These are phyloP conservation scores for Crithidia fasciculata DNA, from an alignment of 208 protist species.

Conservation along the genomic window DNA sequence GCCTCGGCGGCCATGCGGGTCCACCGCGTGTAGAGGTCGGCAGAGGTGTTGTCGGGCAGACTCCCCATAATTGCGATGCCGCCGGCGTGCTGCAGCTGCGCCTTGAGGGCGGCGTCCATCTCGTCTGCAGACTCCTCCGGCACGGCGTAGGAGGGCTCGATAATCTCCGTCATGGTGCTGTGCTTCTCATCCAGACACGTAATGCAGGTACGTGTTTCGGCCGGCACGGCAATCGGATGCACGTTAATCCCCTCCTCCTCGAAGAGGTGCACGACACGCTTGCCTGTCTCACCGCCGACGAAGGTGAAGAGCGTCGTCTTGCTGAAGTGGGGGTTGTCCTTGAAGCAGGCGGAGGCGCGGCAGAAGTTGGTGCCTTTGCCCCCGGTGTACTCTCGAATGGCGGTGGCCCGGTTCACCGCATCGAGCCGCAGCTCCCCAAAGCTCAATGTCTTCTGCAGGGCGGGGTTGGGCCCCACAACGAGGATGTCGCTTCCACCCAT, in stretches of 20 bases:
- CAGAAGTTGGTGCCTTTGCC: slow-evolving; percentile 56
- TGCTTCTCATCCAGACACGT: slow-evolving; percentile 34
- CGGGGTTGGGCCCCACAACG: slow-evolving; percentile 42
- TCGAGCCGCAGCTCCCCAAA: slow-evolving; percentile 33
- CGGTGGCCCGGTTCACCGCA: slow-evolving; percentile 38
- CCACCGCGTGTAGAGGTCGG: slow-evolving; percentile 41
- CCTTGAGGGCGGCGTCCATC: slow-evolving; percentile 21
- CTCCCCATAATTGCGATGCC: slow-evolving; percentile 48
- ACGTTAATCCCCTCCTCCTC: slow-evolving; percentile 30
- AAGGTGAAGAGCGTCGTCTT: slow-evolving; percentile 33
- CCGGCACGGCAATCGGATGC: slow-evolving; percentile 18
- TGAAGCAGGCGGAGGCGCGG: slow-evolving; percentile 33
- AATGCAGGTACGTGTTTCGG: slow-evolving; percentile 42
- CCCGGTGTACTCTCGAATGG: slow-evolving; percentile 32
- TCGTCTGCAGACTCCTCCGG: slow-evolving; percentile 27
- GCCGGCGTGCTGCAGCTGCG: slow-evolving; percentile 16
- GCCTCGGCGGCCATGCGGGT: slow-evolving; percentile 27
- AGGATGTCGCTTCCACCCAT: slow-evolving; percentile 20
- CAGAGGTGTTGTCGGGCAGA: slow-evolving; percentile 32
- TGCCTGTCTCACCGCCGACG: slow-evolving; percentile 35
- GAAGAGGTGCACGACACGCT: slow-evolving; percentile 23
- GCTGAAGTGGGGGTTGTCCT: slow-evolving; percentile 12
- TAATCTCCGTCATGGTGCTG: slow-evolving; percentile 49
- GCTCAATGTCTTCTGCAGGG: slow-evolving; percentile 41
- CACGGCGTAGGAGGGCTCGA: slow-evolving; percentile 37